Base-by-base conservation (phyloP, 75 land plant species). In the Larix kaempferi region DNA sequence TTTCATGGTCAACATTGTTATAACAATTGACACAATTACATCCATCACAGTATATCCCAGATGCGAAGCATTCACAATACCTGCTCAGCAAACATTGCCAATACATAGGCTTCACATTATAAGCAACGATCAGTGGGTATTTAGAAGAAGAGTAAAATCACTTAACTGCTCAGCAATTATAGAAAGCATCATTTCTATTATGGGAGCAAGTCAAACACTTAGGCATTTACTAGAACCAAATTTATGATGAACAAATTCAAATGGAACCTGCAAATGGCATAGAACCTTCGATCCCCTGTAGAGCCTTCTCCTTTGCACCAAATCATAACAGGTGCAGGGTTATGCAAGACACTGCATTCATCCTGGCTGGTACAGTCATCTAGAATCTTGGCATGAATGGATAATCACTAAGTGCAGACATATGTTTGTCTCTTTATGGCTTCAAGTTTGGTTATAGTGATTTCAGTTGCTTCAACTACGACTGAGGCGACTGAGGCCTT, bases 61-160 rank as follows among this genome's bases (percentile, higher is more conserved):
- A 90, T 49, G 99, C 96, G 82, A 96, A 96, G 62, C 96, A 96
- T 79, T 96, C 99, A 81, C 99, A 96, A 66, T 96, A 96, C 88
- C 99, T 96, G 83, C 26, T 33, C 56, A 85, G 3, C 12, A 17
- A 56, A 75, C 25, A 54, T 21, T 21, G 37, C 10, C 19, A 3
- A 49, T 60, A 23, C 21, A 29, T 49, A 75, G 21, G 11, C 22
- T 71, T n/a, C 57, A 23, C 16, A 7, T 5, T 56, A 44, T 49
- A 26, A 17, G 10, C 4, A 75, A 10, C 8, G 35, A 39, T 75
- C 59, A 57, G n/a, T 75, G 11, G n/a, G 73, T 21, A 35, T 71
- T 37, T 37, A 33, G 44, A 14, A 71, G 21, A 39, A 62, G 56
- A 76, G 29, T 16, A 80, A 66, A 25, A 77, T 8, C 11, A 33